Evolutionary conservation across 2,329 filamentous ascomycete species (phyloP), one percentile per base, ranked within the genome.

Genomic region (Volutella citrinella): DNA sequence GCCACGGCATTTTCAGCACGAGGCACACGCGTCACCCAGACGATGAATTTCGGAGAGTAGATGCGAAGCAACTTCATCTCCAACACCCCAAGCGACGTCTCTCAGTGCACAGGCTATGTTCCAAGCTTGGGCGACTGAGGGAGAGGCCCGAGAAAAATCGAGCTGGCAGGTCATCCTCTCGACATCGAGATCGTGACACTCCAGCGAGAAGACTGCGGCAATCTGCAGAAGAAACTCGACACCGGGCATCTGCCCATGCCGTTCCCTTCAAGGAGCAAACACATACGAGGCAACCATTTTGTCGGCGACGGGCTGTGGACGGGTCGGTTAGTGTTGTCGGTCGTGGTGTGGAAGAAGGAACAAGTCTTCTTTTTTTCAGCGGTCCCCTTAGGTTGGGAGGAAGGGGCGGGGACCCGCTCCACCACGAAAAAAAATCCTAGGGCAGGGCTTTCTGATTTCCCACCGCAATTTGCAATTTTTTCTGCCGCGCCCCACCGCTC

Each of bases 141-240:
- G 78, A 76, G 74, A 68, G 59, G 67, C 57, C 54, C 63, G 64
- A 74, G 84, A 87, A 74, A 69, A 65, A 85, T 89, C 84, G 84
- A 89, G 84, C 84, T 88, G 82, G 80, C 74, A 65, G 61, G 52
- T 40, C 50, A 45, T 41, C 63, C 56, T 56, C 40, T 45, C 38
- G n/a, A 36, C 49, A 25, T 35, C 32, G 46, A 63, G 40, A 42
- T 28, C 28, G 32, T 20, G 51, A 48, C 54, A 61, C 64, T 76
- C 82, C 81, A 88, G 84, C 81, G 79, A 87, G 80, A 84, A 81
- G 81, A 87, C 84, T 75, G 78, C 79, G 77, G 86, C 83, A 87
- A 87, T 84, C 81, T 79, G 69, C 71, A 70, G 61, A 60, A 45
- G 26, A 34, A 22, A 51, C 51, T 69, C 67, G 72, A 69, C 63